Conservation (phyloP, 2,329 filamentous ascomycete genomes). For the Colletotrichum shisoi region DNA sequence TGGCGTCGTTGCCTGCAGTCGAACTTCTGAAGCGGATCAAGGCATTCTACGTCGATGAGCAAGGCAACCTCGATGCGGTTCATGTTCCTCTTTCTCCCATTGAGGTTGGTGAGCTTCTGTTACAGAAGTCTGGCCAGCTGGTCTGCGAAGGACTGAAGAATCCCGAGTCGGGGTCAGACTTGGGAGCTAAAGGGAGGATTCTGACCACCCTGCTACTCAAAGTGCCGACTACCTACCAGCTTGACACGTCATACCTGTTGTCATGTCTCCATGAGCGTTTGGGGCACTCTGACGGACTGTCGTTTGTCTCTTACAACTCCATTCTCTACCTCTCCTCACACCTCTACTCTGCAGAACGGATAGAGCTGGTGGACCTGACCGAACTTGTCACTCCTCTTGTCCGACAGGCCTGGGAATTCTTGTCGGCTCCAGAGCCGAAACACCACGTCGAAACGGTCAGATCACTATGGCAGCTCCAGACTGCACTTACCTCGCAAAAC, state of each 20-base stretch:
- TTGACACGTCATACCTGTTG: slow-evolving; percentile 59
- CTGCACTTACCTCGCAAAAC: slow-evolving; percentile 69
- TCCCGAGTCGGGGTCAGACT: slow-evolving; percentile 54
- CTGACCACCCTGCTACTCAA: slow-evolving; percentile 67
- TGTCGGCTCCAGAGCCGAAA: slow-evolving; percentile 85
- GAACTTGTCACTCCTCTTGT: slow-evolving; percentile 74
- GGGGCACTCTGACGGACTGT: slow-evolving; percentile 49
- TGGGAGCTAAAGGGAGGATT: slow-evolving; percentile 66
- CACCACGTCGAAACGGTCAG: slow-evolving; percentile 93
- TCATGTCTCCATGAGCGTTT: slow-evolving; percentile 61
- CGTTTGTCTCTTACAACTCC: slow-evolving; percentile 66
- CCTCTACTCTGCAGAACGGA: slow-evolving; percentile 62
- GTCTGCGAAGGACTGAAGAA: slow-evolving; percentile 58
- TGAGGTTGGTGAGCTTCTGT: slow-evolving; percentile 67
- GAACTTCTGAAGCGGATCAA: slow-evolving; percentile 68
- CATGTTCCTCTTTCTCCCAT: slow-evolving; percentile 65
- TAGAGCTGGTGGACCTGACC: slow-evolving; percentile 62
- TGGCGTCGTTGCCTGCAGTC: slow-evolving; percentile 51
- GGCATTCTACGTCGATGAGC: slow-evolving; percentile 73
- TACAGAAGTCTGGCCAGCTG: slow-evolving; percentile 66
- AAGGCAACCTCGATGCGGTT: slow-evolving; percentile 71
- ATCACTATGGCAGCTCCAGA: slow-evolving; percentile 85
- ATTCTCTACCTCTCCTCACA: slow-evolving; percentile 66
- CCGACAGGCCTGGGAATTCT: slow-evolving; percentile 76
- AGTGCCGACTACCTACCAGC: slow-evolving; percentile 52